Percentiles rank a stretch among this genome's conserved stretches.
Conservation (phyloP, 1,284 basidiomycete genomes). For the Phaffia rhodozyma region DNA sequence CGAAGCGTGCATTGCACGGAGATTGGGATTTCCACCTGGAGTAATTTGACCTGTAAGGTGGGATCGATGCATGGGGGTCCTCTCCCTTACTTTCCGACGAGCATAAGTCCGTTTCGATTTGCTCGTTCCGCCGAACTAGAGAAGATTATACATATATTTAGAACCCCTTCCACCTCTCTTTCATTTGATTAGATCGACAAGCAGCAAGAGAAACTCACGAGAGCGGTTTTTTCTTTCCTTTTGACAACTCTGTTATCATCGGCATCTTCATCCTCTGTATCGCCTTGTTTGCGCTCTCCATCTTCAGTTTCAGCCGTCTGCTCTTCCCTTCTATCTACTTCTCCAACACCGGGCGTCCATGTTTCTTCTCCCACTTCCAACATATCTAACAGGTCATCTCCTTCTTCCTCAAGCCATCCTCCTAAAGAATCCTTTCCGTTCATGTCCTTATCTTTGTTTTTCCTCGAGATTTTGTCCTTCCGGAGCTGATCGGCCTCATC, state of each 20-base stretch:
- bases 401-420: constrained; percentile 5
- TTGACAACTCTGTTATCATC: background rate
- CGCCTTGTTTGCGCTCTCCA: background rate
- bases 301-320: background rate
- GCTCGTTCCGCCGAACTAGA: no score
- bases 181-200: background rate
- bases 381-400: background rate
- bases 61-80: no score
- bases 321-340: background rate
- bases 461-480: background rate
- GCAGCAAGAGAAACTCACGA: background rate
- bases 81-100: no score
- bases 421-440: background rate
- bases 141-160: background rate
- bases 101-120: no score
- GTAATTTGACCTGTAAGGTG: no score
- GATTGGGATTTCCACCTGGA: no score
- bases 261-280: background rate
- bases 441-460: background rate
- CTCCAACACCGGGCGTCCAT: no score
- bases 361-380: no score
- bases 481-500: background rate
- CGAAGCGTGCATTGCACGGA: no score
- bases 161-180: background rate
- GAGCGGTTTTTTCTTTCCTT: background rate